Base-by-base conservation (phyloP, 1,139 yeast genomes). In the Taphrina populina region DNA sequence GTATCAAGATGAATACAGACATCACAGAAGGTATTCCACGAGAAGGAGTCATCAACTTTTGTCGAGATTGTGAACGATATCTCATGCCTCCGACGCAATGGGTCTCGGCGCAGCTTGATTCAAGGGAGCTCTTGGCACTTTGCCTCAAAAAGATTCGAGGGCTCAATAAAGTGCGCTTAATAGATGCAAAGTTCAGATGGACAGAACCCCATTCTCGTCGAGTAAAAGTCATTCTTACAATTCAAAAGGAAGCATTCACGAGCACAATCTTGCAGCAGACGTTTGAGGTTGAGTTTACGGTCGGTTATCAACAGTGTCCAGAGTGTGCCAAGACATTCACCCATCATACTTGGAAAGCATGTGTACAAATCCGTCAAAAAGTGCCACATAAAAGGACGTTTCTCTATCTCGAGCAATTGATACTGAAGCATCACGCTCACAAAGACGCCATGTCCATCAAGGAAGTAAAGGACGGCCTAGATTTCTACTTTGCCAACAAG, bases 151-250 rank as follows among this genome's bases (percentile, higher is more conserved):
- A 94, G 69, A 76, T 94, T 64, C 87, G 84, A 65, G 98, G 98
- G 56, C 76, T 94, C 64, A 83, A 80, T 62, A 88, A 88, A 60
- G 94, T 90, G 52, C 77, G 98, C 63, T 76, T 92, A 60, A 81
- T 90, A 29, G 98, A 94, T 73, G 98, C 98, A 4, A 80, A 90
- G 3, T 92, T 92, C 66, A 82, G 92, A 61, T 92, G 99, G 99
- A 92, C 99, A 0, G 99, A 92, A 71, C 98, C 99, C 1, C 99
- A 92, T 70, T 90, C 97, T 24, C 82, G 98, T 70, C 83, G 98
- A 76, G 81, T 92, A 62, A 80, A 90, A 69, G 81, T 92, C 61
- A 90, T 88, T 67, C 72, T 94, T 52, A 88, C 98, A 0, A 95
- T 92, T 15, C 98, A 92, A 71, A 97, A 97, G 62, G 98, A 92